Conservation (phyloP, 2,329 filamentous ascomycete species). For the Dryadomyces sulphureus region DNA sequence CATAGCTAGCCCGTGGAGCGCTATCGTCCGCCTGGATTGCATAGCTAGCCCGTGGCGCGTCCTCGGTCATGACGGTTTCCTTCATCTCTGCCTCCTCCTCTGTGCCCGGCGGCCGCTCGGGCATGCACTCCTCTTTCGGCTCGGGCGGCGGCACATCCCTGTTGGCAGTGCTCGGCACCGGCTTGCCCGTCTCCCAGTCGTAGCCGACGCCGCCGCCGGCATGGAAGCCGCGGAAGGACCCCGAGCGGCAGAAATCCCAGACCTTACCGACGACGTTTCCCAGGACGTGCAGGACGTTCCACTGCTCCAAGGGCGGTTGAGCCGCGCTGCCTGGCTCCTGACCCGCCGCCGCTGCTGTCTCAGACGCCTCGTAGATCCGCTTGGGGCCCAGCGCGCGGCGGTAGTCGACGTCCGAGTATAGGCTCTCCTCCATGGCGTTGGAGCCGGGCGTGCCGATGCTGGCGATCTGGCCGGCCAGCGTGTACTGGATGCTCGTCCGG, state of each 20-base stretch:
- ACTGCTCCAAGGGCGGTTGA: not conserved
- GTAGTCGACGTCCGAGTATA: slow-evolving; percentile 43
- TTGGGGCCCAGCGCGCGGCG: slow-evolving; percentile 36
- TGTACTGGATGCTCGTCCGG: slow-evolving; percentile 22
- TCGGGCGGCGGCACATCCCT: not conserved
- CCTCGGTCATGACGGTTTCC: not conserved
- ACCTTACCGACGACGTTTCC: slow-evolving; percentile 61
- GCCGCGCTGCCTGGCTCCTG: too few species aligned
- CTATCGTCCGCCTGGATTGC: not conserved
- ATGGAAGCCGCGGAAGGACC: slow-evolving; percentile 69
- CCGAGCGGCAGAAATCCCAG: slow-evolving; percentile 67
- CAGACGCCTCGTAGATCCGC: slow-evolving; percentile 1
- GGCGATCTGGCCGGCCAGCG: slow-evolving; percentile 38
- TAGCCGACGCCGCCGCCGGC: slow-evolving; percentile 71
- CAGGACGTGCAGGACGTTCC: slow-evolving; percentile 41
- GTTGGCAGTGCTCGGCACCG: not conserved
- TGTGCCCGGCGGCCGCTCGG: not conserved
- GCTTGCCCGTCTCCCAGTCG: slow-evolving; percentile 16
- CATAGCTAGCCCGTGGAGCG: not conserved
- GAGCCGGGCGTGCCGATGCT: slow-evolving; percentile 22
- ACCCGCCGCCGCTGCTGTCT: not conserved
- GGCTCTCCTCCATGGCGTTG: slow-evolving; percentile 32
- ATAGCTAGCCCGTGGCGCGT: not conserved
- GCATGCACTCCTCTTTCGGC: not conserved
- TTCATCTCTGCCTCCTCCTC: not conserved